Base-by-base conservation (phyloP, 192 early-diverging fungal species). In the Rhizoclosmatium sp. region DNA sequence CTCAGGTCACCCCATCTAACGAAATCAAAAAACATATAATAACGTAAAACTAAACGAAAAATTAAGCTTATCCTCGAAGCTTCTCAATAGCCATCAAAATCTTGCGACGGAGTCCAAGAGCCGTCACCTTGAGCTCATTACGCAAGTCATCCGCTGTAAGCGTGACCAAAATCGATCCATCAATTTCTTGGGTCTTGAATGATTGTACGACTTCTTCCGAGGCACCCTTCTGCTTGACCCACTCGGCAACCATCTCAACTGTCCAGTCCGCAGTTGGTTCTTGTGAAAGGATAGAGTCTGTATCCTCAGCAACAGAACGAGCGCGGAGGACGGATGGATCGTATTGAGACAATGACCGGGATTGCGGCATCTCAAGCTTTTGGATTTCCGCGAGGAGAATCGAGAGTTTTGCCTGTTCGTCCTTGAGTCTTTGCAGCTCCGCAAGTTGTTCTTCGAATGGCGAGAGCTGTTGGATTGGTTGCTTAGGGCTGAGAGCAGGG, bases 181-280 rank as follows among this genome's bases (percentile, higher is more conserved):
- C 71, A 59, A 73, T 73, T 39, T 73, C 31, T 73, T 73, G 71
- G 7, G 56, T 31, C 31, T 31, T 31, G 31, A 31, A 31, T 31
- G 31, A 31, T 31, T 31, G 31, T 31, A 31, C 31, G 31, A 31
- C 31, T 31, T 31, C 23, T 21, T 42, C 45, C 0, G n/a, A n/a
- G 39, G 51, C 56, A 31, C 71, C 71, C 14, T 59, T 40, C 23
- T 73, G 71, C 4, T 59, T n/a, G n/a, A 59, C 54, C 71, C 71
- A 73, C 23, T 73, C 71, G 2, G 71, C 48, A 16, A 73, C 71
- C 47, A 59, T 73, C 12, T 16, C 7, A 39, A 73, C 71, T 10
- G 71, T 59, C 71, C 71, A 73, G 16, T 4, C n/a, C 64, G 64
- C n/a, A 16, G 64, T 21, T 21, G 64, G 16, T 12, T 65, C 16